Conservation (phyloP, 2,329 filamentous ascomycete genomes). For the Xylaria sp. region DNA sequence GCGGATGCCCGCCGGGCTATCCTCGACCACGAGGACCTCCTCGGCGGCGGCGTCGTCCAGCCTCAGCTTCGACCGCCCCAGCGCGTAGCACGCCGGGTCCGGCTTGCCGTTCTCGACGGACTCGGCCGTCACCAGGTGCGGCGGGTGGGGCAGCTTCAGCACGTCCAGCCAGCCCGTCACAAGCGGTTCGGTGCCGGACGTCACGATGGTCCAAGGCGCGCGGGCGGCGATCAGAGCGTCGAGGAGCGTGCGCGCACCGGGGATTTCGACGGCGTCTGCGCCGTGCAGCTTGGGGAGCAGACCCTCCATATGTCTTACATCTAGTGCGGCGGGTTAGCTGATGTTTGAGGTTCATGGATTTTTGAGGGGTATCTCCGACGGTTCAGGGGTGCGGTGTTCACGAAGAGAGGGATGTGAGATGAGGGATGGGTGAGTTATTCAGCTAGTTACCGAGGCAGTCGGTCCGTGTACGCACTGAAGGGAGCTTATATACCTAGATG, state of each 20-base stretch:
- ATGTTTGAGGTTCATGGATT: neutral
- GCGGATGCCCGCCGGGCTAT: conserved; percentile 82
- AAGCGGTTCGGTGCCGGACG: conserved; percentile 69
- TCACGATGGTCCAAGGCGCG: conserved; percentile 85
- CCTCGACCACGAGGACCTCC: conserved; percentile 77
- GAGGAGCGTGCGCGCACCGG: conserved; percentile 75
- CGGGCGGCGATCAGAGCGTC: conserved; percentile 62
- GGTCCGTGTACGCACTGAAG: too few relatives aligned
- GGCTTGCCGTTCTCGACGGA: conserved; percentile 77
- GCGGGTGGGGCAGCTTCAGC: conserved; percentile 65
- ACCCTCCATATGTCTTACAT: conserved; percentile 78
- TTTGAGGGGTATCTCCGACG: conserved; percentile 2
- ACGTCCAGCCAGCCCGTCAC: conserved; percentile 73
- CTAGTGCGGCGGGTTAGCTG: conserved; percentile 46
- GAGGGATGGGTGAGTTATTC: too few relatives aligned
- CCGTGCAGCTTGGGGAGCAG: conserved; percentile 77
- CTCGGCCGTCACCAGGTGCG: conserved; percentile 73
- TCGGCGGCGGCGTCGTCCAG: conserved; percentile 48
- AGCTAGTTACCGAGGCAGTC: too few relatives aligned
- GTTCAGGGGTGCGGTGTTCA: conserved; percentile 3
- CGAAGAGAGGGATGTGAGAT: conserved; percentile 4
- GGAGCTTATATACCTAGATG: too few relatives aligned
- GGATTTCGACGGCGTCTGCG: conserved; percentile 79
- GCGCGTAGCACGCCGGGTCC: conserved; percentile 72
- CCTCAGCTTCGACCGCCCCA: conserved; percentile 66